Conservation (phyloP, 768 basidiomycete species). For the Suillus alpinus region DNA sequence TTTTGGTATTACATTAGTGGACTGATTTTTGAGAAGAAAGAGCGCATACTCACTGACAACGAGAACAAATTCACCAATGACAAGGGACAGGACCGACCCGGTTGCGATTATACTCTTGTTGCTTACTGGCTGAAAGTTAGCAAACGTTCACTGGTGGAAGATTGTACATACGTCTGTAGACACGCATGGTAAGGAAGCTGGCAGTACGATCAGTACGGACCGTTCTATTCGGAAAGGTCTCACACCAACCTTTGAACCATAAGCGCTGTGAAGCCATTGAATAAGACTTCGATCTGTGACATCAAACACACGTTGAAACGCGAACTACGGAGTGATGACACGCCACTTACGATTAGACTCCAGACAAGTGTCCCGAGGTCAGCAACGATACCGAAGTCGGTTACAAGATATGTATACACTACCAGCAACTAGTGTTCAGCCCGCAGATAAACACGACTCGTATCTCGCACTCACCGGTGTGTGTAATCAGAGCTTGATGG, state of each 20-base stretch:
- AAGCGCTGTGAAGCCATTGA: constrained; percentile 47
- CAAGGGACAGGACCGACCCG: constrained; percentile 29
- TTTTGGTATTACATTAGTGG: constrained; percentile 16
- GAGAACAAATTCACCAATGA: constrained; percentile 37
- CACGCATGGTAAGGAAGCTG: constrained; percentile 47
- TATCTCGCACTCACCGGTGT: constrained; percentile 36
- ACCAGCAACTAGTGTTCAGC: not conserved
- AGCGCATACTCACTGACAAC: constrained; percentile 12
- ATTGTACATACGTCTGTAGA: constrained; percentile 44
- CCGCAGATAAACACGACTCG: not conserved
- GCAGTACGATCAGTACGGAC: not conserved
- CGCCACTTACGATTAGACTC: constrained; percentile 25
- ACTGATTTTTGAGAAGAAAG: not conserved
- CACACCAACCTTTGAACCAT: constrained; percentile 40
- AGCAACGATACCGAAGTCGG: constrained; percentile 33
- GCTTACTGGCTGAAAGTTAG: constrained; percentile 38
- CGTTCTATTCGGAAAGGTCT: not conserved
- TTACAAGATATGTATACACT: constrained; percentile 51
- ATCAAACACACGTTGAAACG: constrained; percentile 7
- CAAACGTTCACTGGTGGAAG: not conserved
- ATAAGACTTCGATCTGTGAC: constrained; percentile 45
- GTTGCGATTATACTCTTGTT: constrained; percentile 41
- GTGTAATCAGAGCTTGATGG: constrained; percentile 53
- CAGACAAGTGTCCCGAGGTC: constrained; percentile 37
- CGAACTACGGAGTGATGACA: not conserved